Conservation (phyloP, 2,329 filamentous ascomycete genomes). For the Rhynchosporium graminicola region DNA sequence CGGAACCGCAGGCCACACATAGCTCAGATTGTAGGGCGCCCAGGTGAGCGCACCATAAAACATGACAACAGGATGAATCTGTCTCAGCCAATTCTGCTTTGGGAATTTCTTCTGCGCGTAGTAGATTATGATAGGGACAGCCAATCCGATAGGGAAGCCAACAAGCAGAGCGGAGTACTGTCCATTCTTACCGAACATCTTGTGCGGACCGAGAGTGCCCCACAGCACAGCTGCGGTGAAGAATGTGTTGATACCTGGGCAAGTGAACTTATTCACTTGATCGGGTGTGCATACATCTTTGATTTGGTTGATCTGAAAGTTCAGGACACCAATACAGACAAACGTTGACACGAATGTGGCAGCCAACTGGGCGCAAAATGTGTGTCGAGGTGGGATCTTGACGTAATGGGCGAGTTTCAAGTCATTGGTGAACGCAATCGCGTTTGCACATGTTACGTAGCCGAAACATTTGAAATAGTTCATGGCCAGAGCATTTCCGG, state of each 20-base stretch:
- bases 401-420: slow-evolving; percentile 55
- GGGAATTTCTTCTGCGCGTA: slow-evolving; percentile 47
- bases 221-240: slow-evolving; percentile 58
- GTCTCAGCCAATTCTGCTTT: slow-evolving; percentile 43
- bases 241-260: slow-evolving; percentile 55
- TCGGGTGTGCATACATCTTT: slow-evolving; percentile 44
- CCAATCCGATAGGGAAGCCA: slow-evolving; percentile 53
- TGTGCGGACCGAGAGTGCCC: slow-evolving; percentile 49
- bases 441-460: slow-evolving; percentile 51
- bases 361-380: slow-evolving; percentile 50
- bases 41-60: slow-evolving; percentile 50
- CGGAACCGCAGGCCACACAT: slow-evolving; percentile 50
- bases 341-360: slow-evolving; percentile 51
- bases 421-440: slow-evolving; percentile 49
- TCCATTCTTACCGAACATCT: slow-evolving; percentile 51
- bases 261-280: slow-evolving; percentile 50
- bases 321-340: slow-evolving; percentile 44
- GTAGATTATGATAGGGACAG: slow-evolving; percentile 48
- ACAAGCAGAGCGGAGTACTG: slow-evolving; percentile 51
- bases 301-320: slow-evolving; percentile 46
- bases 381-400: slow-evolving; percentile 50
- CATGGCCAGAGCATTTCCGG: slow-evolving; percentile 67
- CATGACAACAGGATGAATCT: slow-evolving; percentile 52
- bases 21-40: slow-evolving; percentile 53
- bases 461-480: slow-evolving; percentile 78